These are phyloP conservation scores for Triticum turgidum DNA, from an alignment of 176 grass and related monocot genomes.

Conservation along the genomic window DNA sequence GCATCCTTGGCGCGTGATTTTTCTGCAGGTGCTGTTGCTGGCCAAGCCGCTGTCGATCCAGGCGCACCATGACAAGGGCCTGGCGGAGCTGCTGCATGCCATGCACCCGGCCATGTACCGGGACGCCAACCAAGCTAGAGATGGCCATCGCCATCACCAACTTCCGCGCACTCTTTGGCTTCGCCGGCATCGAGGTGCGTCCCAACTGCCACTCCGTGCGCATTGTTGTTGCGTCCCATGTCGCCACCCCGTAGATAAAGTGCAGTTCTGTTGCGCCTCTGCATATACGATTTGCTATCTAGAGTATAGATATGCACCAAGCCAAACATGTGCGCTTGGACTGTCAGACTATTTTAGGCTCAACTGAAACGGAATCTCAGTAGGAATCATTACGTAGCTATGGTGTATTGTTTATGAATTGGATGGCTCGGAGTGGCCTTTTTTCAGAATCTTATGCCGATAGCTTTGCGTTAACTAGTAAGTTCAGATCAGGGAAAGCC, in stretches of 20 bases:
- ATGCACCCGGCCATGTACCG: conserved; percentile 66
- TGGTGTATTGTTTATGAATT: background rate
- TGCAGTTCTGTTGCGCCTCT: no score
- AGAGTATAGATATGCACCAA: no score
- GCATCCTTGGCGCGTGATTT: no score
- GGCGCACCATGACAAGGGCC: conserved; percentile 83
- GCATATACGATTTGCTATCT: no score
- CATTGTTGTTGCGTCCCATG: no score
- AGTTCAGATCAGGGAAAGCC: background rate
- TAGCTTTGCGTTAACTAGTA: background rate
- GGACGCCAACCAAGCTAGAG: conserved; percentile 88
- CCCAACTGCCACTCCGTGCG: no score
- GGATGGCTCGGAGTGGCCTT: background rate
- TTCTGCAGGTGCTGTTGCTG: conserved; percentile 68
- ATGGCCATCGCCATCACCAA: conserved; percentile 92
- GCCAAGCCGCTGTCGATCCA: conserved; percentile 92
- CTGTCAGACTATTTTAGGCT: background rate
- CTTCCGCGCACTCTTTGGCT: conserved; percentile 88
- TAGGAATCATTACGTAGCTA: background rate
- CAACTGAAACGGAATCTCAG: no score
- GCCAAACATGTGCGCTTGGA: background rate
- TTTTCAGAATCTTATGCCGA: background rate
- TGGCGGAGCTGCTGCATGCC: conserved; percentile 64
- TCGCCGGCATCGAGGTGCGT: conserved; percentile 56
- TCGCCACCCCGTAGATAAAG: no score